phyloP scores from a whole-genome alignment of 2,329 filamentous ascomycete genomes.

The Gaeumannomyces tritici region DNA sequence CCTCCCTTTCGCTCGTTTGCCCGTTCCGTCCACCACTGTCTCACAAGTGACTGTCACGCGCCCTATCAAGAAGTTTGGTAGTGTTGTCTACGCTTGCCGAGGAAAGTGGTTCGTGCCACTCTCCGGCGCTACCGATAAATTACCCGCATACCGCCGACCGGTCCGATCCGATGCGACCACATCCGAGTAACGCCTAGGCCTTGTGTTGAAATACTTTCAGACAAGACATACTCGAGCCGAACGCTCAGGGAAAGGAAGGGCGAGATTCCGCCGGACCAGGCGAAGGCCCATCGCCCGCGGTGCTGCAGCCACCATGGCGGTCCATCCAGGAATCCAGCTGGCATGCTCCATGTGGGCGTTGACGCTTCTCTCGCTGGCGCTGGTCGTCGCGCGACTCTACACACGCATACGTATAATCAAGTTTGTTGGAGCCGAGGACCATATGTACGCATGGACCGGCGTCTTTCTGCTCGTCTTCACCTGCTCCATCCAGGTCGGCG shows the following conservation, averaged over 20 bases:
- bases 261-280: not conserved
- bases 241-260: not conserved
- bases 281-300: not conserved
- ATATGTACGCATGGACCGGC: conserved; percentile 24
- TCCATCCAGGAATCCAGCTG: conserved; percentile 19
- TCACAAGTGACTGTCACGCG: not conserved
- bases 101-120: not conserved
- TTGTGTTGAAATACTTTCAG: not conserved
- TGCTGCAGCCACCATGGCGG: not conserved
- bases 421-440: conserved; percentile 25
- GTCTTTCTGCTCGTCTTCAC: conserved; percentile 24
- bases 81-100: not conserved
- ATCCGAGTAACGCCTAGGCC: not conserved
- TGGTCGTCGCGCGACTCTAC: conserved; percentile 25
- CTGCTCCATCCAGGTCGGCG: conserved; percentile 23
- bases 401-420: conserved; percentile 24
- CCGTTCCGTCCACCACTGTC: not conserved
- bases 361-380: conserved; percentile 19
- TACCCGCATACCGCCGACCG: not conserved
- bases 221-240: not conserved
- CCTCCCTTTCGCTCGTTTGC: not conserved
- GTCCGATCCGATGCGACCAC: not conserved
- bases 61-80: not conserved
- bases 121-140: not conserved
- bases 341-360: conserved; percentile 25